Evolutionary conservation across 2,329 filamentous ascomycete species (phyloP).

Genomic region (Fusarium subtropicale): DNA sequence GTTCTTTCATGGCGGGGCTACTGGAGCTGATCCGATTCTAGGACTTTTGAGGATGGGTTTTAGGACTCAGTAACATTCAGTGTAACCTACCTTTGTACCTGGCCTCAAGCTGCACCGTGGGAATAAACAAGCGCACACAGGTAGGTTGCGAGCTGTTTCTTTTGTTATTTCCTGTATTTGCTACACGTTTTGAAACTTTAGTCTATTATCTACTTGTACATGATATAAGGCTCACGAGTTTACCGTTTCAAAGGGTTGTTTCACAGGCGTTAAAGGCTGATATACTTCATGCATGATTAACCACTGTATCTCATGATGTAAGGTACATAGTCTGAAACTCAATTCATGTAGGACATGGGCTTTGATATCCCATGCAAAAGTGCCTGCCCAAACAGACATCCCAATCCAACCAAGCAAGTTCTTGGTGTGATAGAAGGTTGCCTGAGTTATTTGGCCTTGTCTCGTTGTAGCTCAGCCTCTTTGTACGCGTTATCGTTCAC

Average conservation of each 20-base stretch:
- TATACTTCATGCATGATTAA: constrained; percentile 15
- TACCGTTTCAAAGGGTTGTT: constrained; percentile 32
- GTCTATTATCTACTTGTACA: not conserved
- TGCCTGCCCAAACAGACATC: constrained; percentile 6
- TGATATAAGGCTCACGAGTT: not conserved
- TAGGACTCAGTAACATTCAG: constrained; percentile 27
- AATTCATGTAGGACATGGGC: constrained; percentile 26
- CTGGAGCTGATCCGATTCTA: constrained; percentile 8
- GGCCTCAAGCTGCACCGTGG: constrained; percentile 14
- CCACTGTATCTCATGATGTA: constrained; percentile 6
- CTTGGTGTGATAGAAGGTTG: not conserved
- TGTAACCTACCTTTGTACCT: constrained; percentile 1
- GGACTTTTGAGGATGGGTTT: constrained; percentile 14
- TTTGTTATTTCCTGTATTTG: not conserved
- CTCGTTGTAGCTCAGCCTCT: constrained; percentile 16
- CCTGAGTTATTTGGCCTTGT: not conserved
- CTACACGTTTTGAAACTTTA: constrained; percentile 3
- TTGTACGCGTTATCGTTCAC: constrained; percentile 17
- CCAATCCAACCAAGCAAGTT: constrained; percentile 6
- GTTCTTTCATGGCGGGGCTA: constrained; percentile 15
- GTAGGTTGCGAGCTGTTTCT: not conserved
- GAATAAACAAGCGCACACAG: constrained; percentile 12
- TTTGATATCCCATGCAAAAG: constrained; percentile 11
- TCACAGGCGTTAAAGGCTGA: constrained; percentile 22
- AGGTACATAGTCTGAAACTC: constrained; percentile 15